These are phyloP conservation scores for Crepidotus variabilis DNA, from an alignment of 768 basidiomycete genomes.

Conservation along the genomic window DNA sequence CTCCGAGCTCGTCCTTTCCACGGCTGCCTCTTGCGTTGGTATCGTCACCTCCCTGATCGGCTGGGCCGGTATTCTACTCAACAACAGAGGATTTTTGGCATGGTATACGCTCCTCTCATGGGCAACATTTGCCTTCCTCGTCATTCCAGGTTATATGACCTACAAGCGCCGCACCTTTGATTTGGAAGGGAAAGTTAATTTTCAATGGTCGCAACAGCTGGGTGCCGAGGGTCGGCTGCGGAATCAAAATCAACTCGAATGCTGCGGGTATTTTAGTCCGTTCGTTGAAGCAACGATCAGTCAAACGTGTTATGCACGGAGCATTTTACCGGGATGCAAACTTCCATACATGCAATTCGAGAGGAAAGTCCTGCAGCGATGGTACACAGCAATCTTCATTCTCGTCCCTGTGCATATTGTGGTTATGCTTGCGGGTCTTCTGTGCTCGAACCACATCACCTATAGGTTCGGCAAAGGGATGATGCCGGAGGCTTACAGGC, in stretches of 20 bases:
- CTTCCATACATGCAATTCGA: constrained; percentile 55
- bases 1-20: constrained; percentile 66
- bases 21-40: constrained; percentile 56
- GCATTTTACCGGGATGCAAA: constrained; percentile 73
- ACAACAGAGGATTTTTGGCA: constrained; percentile 82
- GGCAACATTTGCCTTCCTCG: constrained; percentile 69
- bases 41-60: constrained; percentile 69
- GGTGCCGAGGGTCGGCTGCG: constrained; percentile 55
- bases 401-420: constrained; percentile 64
- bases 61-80: constrained; percentile 80
- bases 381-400: constrained; percentile 63
- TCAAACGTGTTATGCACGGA: constrained; percentile 70
- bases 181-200: constrained; percentile 76
- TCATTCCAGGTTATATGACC: constrained; percentile 75
- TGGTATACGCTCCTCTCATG: constrained; percentile 75
- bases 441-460: constrained; percentile 81
- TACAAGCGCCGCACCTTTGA: constrained; percentile 58
- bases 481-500: constrained; percentile 80
- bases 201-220: constrained; percentile 63
- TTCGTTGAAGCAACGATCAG: constrained; percentile 76
- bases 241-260: constrained; percentile 69
- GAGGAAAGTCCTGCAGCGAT: constrained; percentile 46
- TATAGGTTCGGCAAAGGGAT: constrained; percentile 87
- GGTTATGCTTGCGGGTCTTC: constrained; percentile 58
- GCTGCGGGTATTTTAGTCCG: constrained; percentile 80